Evolutionary conservation across 805 yeast genomes (phyloP).

Genomic region (Ogataea saltuana): DNA sequence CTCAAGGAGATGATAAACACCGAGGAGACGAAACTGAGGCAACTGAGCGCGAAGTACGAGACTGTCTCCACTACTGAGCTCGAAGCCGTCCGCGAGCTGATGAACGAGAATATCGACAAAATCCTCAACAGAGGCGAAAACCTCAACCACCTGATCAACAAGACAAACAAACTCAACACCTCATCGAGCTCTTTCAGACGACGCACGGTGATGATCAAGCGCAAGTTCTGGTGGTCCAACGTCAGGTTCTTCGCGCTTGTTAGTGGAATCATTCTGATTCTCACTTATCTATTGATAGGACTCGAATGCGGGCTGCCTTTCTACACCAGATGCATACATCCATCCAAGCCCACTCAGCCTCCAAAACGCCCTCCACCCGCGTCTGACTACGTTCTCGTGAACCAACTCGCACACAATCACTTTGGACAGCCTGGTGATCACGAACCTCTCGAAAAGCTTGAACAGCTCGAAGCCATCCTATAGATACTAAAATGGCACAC

Average conservation of each 20-base stretch:
- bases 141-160: constrained; percentile 68
- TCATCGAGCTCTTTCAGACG: constrained; percentile 70
- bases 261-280: constrained; percentile 28
- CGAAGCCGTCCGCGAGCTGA: constrained; percentile 62
- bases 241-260: constrained; percentile 43
- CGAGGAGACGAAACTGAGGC: constrained; percentile 50
- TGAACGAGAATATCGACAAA: constrained; percentile 73
- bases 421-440: no score
- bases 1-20: constrained; percentile 57
- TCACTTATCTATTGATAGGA: constrained; percentile 50
- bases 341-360: constrained; percentile 32
- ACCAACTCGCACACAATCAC: no score
- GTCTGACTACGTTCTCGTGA: neutral
- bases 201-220: constrained; percentile 60
- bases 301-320: constrained; percentile 56
- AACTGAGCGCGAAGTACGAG: constrained; percentile 37
- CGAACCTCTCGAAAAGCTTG: no score
- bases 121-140: constrained; percentile 78
- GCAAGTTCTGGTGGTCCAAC: constrained; percentile 71
- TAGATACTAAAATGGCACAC: neutral
- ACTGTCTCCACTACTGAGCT: constrained; percentile 50
- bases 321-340: constrained; percentile 42
- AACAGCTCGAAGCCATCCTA: neutral
- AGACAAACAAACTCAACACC: constrained; percentile 71
- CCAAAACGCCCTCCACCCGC: constrained; percentile 15